phyloP scores from a whole-genome alignment of 2,329 filamentous ascomycete genomes.

The Phialocephala sp. region DNA sequence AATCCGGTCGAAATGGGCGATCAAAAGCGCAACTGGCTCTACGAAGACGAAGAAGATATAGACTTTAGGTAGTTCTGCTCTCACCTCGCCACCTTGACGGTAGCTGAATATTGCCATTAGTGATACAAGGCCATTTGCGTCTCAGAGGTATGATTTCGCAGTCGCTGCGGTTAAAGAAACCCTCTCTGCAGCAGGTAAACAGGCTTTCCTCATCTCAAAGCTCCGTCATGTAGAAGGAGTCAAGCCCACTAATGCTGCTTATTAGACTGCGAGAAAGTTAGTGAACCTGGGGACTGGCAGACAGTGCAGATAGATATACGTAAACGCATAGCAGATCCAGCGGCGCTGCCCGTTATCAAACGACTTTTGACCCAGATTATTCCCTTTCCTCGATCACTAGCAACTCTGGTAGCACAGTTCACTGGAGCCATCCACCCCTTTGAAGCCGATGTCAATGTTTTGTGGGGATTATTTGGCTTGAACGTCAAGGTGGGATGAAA shows the following conservation, averaged over 20 bases:
- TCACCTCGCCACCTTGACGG: not conserved
- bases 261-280: slow-evolving; percentile 14
- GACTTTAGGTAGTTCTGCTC: slow-evolving; percentile 27
- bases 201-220: not conserved
- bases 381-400: slow-evolving; percentile 26
- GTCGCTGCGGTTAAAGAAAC: slow-evolving; percentile 18
- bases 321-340: slow-evolving; percentile 15
- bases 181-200: slow-evolving; percentile 23
- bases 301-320: slow-evolving; percentile 25
- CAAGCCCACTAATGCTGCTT: slow-evolving; percentile 7
- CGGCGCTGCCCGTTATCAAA: slow-evolving; percentile 12
- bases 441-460: slow-evolving; percentile 20
- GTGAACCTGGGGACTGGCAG: slow-evolving; percentile 24
- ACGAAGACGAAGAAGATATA: slow-evolving; percentile 30
- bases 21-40: not conserved
- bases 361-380: slow-evolving; percentile 22
- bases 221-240: not conserved
- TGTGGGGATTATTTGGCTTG: slow-evolving; percentile 31
- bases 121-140: slow-evolving; percentile 28
- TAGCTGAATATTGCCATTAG: slow-evolving; percentile 14
- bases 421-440: slow-evolving; percentile 15
- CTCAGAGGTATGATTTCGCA: slow-evolving; percentile 26
- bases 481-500: slow-evolving; percentile 25
- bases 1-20: slow-evolving; percentile 7
- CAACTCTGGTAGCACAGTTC: slow-evolving; percentile 20